A percentile compares a stretch with the other conserved stretches of the same genome.
phyloP scores from a whole-genome alignment of 2,329 filamentous ascomycete species.

The Hypomyces rosellus region DNA sequence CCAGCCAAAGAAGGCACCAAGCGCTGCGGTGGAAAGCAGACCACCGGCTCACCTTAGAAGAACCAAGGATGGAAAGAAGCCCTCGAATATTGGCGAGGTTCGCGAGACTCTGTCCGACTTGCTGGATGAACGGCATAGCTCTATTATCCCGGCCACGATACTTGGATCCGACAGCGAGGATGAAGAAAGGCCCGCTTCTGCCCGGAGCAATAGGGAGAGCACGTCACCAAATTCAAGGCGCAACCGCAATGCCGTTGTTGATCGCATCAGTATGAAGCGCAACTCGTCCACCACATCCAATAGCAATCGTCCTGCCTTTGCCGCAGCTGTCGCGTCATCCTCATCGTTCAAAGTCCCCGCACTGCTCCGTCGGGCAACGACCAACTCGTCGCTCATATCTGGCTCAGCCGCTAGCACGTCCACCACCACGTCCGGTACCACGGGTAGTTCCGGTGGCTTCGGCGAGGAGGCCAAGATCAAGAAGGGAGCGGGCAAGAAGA shows the following conservation, averaged over 20 bases:
- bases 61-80: slow-evolving; percentile 57
- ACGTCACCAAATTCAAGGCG: slow-evolving; percentile 30
- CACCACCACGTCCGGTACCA: slow-evolving; percentile 27
- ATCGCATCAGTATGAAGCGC: slow-evolving; percentile 67
- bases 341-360: slow-evolving; percentile 60
- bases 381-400: slow-evolving; percentile 47
- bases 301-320: slow-evolving; percentile 50
- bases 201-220: slow-evolving; percentile 46
- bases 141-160: slow-evolving; percentile 42
- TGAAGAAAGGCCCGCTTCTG: slow-evolving; percentile 23
- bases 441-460: slow-evolving; percentile 28
- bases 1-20: slow-evolving; percentile 39
- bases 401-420: slow-evolving; percentile 25
- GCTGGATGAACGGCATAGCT: slow-evolving; percentile 59
- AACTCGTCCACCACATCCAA: slow-evolving; percentile 33
- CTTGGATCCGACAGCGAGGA: slow-evolving; percentile 35
- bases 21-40: slow-evolving; percentile 37
- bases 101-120: slow-evolving; percentile 77
- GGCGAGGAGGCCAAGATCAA: slow-evolving; percentile 51
- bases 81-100: slow-evolving; percentile 71
- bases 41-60: slow-evolving; percentile 56
- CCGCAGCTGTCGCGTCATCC: slow-evolving; percentile 33
- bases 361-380: slow-evolving; percentile 67
- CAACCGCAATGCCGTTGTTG: slow-evolving; percentile 48
- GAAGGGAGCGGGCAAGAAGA: slow-evolving; percentile 54